Conservation (phyloP, 306 rosid genomes). For the Cyclanthera cordifolia region DNA sequence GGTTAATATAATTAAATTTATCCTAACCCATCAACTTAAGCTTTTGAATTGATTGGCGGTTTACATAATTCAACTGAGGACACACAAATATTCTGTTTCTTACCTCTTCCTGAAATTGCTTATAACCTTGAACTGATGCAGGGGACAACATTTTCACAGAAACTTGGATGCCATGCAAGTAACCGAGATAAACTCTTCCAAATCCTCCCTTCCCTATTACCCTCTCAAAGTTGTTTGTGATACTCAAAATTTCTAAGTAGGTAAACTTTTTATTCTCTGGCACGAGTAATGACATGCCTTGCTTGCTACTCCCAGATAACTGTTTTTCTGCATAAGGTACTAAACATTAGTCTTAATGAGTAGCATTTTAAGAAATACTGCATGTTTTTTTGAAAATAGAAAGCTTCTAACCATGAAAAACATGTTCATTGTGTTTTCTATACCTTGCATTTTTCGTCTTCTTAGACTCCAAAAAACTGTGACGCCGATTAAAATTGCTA, state of each 20-base stretch:
- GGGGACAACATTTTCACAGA: conserved; percentile 37
- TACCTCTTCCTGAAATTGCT: conserved; percentile 32
- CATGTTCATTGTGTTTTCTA: neutral
- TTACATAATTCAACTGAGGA: too few relatives aligned
- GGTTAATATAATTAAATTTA: too few relatives aligned
- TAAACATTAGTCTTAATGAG: neutral
- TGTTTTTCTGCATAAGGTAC: neutral
- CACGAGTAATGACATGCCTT: neutral
- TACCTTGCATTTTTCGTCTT: conserved; percentile 18
- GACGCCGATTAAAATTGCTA: conserved; percentile 12
- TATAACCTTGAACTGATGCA: conserved; percentile 23
- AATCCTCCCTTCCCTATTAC: conserved; percentile 36
- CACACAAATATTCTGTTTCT: neutral
- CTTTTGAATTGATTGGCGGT: too few relatives aligned
- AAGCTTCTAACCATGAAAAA: neutral
- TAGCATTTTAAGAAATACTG: neutral
- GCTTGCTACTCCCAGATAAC: neutral
- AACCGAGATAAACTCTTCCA: conserved; percentile 36
- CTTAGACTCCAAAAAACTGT: conserved; percentile 15
- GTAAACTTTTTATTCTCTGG: conserved; percentile 16
- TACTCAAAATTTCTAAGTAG: conserved; percentile 21
- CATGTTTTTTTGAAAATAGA: neutral
- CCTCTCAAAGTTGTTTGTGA: conserved; percentile 31
- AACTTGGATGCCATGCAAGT: conserved; percentile 21
- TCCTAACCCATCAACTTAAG: too few relatives aligned